These are phyloP conservation scores for Dicorynia guianensis DNA, from an alignment of 306 rosid species.

Conservation along the genomic window DNA sequence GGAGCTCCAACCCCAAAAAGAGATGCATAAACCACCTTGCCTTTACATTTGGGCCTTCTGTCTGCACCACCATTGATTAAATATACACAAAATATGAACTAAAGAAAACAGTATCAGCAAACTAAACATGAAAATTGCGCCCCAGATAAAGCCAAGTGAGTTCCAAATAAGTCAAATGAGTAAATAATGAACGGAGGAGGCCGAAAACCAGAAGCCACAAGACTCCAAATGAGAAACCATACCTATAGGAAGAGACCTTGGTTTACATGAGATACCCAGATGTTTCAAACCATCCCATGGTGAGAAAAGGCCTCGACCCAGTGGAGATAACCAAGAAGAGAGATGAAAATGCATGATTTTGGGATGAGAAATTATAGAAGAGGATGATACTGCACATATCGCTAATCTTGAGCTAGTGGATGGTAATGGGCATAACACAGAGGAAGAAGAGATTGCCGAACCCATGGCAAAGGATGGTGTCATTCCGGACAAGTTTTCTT, in stretches of 20 bases:
- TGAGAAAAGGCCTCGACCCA: slow-evolving; percentile 60
- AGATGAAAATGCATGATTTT: slow-evolving; percentile 49
- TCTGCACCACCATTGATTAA: slow-evolving; percentile 50
- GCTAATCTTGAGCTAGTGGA: slow-evolving; percentile 44
- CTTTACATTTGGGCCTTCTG: slow-evolving; percentile 64
- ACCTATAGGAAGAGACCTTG: slow-evolving; percentile 57
- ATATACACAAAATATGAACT: neutral
- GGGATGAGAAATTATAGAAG: slow-evolving; percentile 28
- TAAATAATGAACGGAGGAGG: slow-evolving; percentile 6
- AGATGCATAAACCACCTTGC: slow-evolving; percentile 83
- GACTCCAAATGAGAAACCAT: slow-evolving; percentile 17
- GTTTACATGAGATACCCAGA: slow-evolving; percentile 61
- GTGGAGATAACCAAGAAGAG: slow-evolving; percentile 51
- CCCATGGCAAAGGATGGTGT: slow-evolving; percentile 62
- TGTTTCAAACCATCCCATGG: slow-evolving; percentile 90
- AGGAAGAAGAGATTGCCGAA: slow-evolving; percentile 53
- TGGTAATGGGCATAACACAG: slow-evolving; percentile 49
- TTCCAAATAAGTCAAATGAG: neutral
- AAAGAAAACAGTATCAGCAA: neutral
- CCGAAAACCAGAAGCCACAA: neutral
- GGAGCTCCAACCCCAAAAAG: slow-evolving; percentile 99
- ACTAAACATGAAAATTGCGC: slow-evolving; percentile 9
- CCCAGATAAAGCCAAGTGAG: neutral
- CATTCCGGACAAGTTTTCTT: slow-evolving; percentile 29
- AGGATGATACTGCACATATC: slow-evolving; percentile 43